These are phyloP conservation scores for Lactuca saligna DNA, from an alignment of 129 eudicot species.

Conservation along the genomic window DNA sequence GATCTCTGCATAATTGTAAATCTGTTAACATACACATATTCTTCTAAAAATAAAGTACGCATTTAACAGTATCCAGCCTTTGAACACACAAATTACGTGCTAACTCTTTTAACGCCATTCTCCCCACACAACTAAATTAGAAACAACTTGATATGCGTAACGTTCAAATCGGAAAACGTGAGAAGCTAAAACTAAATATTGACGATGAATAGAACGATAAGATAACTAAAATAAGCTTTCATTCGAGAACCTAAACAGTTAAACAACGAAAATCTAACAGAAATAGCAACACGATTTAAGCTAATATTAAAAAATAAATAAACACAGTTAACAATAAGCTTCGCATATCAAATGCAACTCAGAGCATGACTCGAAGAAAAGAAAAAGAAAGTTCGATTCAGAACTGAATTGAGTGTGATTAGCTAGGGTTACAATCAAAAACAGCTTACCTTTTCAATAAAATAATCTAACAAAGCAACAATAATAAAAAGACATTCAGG, in stretches of 20 bases:
- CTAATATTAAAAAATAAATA: not conserved
- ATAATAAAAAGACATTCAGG: slow-evolving; percentile 1
- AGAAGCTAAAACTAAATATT: slow-evolving; percentile 19
- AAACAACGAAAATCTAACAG: slow-evolving; percentile 18
- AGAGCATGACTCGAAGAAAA: slow-evolving; percentile 9
- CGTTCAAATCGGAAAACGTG: slow-evolving; percentile 24
- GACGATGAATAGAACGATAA: not conserved
- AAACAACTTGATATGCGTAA: slow-evolving; percentile 11
- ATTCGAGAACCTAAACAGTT: slow-evolving; percentile 20
- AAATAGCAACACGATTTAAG: slow-evolving; percentile 4
- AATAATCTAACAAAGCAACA: not conserved
- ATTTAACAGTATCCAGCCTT: not conserved
- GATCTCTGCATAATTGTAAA: slow-evolving; percentile 37
- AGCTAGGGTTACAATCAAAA: slow-evolving; percentile 31
- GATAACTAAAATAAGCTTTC: slow-evolving; percentile 5
- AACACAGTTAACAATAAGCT: not conserved
- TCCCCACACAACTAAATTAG: not conserved
- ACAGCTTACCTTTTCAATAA: slow-evolving; percentile 15
- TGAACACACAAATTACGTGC: not conserved
- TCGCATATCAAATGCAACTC: slow-evolving; percentile 12
- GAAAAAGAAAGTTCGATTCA: slow-evolving; percentile 19
- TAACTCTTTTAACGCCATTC: not conserved
- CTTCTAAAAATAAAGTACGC: slow-evolving; percentile 4
- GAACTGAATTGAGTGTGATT: slow-evolving; percentile 22
- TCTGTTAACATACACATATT: slow-evolving; percentile 22